Conservation (phyloP, 768 basidiomycete genomes). For the Termitomyces sp. region DNA sequence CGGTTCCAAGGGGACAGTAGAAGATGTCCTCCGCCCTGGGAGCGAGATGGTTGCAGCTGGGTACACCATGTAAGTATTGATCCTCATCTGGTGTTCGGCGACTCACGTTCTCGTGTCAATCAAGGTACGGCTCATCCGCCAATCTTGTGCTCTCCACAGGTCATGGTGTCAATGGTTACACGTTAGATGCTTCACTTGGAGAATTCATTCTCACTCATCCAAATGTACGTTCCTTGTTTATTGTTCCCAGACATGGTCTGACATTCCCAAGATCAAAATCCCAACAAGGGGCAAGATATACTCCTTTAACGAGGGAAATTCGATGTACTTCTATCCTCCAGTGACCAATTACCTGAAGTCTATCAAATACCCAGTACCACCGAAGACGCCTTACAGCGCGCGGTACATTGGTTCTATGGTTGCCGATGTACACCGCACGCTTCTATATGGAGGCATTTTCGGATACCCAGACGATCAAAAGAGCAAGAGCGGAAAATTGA, state of each 20-base stretch:
- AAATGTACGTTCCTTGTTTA: slow-evolving; percentile 44
- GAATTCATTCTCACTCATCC: slow-evolving; percentile 99
- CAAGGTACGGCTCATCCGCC: slow-evolving; percentile 83
- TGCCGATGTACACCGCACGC: slow-evolving; percentile 93
- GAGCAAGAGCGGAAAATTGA: slow-evolving; percentile 91
- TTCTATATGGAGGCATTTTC: slow-evolving; percentile 97
- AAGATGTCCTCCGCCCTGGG: slow-evolving; percentile 90
- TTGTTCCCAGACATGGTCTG: not conserved
- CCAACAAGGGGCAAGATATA: slow-evolving; percentile 97
- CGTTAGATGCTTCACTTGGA: slow-evolving; percentile 89
- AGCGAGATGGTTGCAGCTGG: slow-evolving; percentile 97
- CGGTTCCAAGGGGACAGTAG: slow-evolving; percentile 72
- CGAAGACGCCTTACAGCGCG: slow-evolving; percentile 82
- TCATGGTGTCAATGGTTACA: slow-evolving; percentile 96
- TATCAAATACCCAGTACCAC: slow-evolving; percentile 81
- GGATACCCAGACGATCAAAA: slow-evolving; percentile 99
- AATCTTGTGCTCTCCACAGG: slow-evolving; percentile 96
- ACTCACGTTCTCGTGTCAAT: not conserved
- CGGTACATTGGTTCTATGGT: slow-evolving; percentile 99
- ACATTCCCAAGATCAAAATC: slow-evolving; percentile 68
- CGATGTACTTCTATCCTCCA: slow-evolving; percentile 86
- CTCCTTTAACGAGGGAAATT: slow-evolving; percentile 99
- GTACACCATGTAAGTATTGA: slow-evolving; percentile 80
- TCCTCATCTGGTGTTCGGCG: not conserved
- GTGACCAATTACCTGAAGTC: slow-evolving; percentile 79